Evolutionary conservation across 2,329 filamentous ascomycete genomes (phyloP).

Genomic region (Pestalotiopsis sp.): DNA sequence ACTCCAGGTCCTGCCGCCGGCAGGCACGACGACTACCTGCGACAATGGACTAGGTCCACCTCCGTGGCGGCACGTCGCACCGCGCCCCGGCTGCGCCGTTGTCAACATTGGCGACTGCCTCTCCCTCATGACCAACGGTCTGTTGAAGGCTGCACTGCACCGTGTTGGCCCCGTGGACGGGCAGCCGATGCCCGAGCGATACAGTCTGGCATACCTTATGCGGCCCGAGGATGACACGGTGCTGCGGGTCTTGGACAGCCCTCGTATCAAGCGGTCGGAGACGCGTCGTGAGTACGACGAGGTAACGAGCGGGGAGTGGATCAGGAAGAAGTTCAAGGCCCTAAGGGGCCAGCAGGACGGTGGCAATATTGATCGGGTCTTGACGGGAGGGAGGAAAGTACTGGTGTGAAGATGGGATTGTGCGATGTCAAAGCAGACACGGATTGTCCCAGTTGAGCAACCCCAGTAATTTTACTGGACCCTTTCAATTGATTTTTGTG

Average conservation of each 20-base stretch:
- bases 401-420: background rate
- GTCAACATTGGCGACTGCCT: constrained; percentile 7
- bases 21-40: background rate
- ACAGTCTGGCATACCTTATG: constrained; percentile 3
- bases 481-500: background rate
- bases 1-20: background rate
- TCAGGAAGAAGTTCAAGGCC: constrained; percentile 7
- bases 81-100: background rate
- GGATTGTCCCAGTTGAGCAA: background rate
- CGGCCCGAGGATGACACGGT: background rate
- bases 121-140: constrained; percentile 3
- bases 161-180: background rate
- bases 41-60: background rate
- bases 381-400: constrained; percentile 3
- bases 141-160: background rate
- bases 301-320: constrained; percentile 11
- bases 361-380: background rate
- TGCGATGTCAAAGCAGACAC: background rate
- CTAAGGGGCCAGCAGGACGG: background rate
- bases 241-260: background rate
- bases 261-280: background rate
- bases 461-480: background rate
- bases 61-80: background rate
- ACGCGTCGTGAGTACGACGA: background rate
- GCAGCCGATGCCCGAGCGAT: background rate